These are phyloP conservation scores for Verticillium nonalfalfae DNA, from an alignment of 2,329 filamentous ascomycete genomes.

Conservation along the genomic window DNA sequence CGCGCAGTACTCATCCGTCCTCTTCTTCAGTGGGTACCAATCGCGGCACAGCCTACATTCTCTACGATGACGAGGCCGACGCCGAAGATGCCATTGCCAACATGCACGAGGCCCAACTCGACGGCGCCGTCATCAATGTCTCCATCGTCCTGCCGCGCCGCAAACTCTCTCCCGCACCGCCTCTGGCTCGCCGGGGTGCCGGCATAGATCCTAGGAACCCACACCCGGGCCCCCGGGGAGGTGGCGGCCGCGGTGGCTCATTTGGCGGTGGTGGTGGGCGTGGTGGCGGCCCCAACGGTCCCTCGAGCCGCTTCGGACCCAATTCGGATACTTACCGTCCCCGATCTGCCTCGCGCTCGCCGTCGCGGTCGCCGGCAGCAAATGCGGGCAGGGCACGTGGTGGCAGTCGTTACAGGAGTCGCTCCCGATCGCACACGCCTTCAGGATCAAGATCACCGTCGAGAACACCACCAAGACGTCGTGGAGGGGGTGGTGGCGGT, in stretches of 20 bases:
- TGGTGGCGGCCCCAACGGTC: conserved; percentile 28
- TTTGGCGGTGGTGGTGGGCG: conserved; percentile 23
- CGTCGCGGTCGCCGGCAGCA: conserved; percentile 26
- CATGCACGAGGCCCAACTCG: conserved; percentile 96
- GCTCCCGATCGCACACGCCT: conserved; percentile 34
- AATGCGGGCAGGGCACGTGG: conserved; percentile 19
- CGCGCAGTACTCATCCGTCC: conserved; percentile 6
- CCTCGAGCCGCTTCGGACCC: conserved; percentile 30
- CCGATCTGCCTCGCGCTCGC: conserved; percentile 45
- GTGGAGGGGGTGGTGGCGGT: conserved; percentile 17
- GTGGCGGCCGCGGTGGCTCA: conserved; percentile 21
- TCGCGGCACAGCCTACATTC: conserved; percentile 87
- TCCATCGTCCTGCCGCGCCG: conserved; percentile 81
- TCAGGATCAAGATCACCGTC: conserved; percentile 41
- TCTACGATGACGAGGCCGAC: conserved; percentile 69
- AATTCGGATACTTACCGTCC: conserved; percentile 56
- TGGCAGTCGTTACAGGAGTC: conserved; percentile 35
- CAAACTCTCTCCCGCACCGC: conserved; percentile 76
- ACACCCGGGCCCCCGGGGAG: conserved; percentile 22
- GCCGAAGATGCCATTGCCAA: conserved; percentile 87
- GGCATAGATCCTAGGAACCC: conserved; percentile 51
- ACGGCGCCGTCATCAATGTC: conserved; percentile 76
- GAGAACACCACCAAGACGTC: conserved; percentile 31
- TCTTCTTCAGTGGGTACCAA: conserved; percentile 67
- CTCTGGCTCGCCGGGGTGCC: conserved; percentile 57